phyloP scores from a whole-genome alignment of 2,329 filamentous ascomycete species.

The Aspergillus proliferans region DNA sequence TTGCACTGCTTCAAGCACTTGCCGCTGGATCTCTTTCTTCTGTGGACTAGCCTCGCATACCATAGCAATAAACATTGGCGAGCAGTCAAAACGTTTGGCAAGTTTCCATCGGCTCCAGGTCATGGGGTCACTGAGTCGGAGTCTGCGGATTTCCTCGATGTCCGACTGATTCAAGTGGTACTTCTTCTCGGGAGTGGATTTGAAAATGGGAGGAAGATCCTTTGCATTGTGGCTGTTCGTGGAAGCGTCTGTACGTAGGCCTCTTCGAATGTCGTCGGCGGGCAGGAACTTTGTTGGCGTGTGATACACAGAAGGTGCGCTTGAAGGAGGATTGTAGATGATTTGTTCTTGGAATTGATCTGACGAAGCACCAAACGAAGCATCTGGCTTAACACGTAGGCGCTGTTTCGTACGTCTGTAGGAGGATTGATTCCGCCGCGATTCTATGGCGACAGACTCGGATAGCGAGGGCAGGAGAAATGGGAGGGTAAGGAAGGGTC shows the following conservation, averaged over 20 bases:
- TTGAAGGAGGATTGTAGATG: constrained; percentile 61
- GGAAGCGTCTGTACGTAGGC: constrained; percentile 36
- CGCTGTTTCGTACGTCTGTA: constrained; percentile 47
- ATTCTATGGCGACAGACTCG: constrained; percentile 25
- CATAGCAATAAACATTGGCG: constrained; percentile 56
- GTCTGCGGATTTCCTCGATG: constrained; percentile 53
- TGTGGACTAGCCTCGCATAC: constrained; percentile 49
- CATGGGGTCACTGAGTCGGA: constrained; percentile 51
- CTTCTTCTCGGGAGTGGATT: constrained; percentile 49
- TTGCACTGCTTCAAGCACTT: constrained; percentile 49
- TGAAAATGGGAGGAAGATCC: constrained; percentile 45
- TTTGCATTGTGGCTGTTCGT: constrained; percentile 14
- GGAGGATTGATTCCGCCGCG: constrained; percentile 43
- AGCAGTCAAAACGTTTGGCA: constrained; percentile 59
- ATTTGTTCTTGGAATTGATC: constrained; percentile 46
- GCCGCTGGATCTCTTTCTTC: constrained; percentile 43
- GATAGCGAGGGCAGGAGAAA: constrained; percentile 36
- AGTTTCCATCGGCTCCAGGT: constrained; percentile 55
- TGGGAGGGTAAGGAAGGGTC: constrained; percentile 30
- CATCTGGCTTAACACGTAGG: constrained; percentile 48
- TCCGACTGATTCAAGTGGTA: constrained; percentile 55
- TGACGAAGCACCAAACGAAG: constrained; percentile 40
- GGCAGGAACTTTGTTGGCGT: constrained; percentile 62
- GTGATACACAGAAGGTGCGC: constrained; percentile 57
- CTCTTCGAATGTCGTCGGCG: constrained; percentile 48